Evolutionary conservation across 805 yeast species (phyloP), one percentile per base, ranked within the genome.

Genomic region (Teunomyces funiuensis): DNA sequence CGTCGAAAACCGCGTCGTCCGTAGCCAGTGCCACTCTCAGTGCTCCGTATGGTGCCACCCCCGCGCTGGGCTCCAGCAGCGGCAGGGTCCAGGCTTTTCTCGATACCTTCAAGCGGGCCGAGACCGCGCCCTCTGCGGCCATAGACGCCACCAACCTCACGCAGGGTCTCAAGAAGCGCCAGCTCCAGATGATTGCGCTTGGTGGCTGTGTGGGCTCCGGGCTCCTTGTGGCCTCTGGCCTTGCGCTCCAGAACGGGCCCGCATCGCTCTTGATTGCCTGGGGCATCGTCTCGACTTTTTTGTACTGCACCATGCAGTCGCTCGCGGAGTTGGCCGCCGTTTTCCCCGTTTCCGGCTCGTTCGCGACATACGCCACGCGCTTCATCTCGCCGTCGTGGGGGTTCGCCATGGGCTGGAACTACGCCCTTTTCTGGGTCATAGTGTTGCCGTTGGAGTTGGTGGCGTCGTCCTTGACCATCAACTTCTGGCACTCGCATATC

Each of bases 391-490:
- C 70, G 1, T 65, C 71, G 15, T 66, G 69, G 61, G 74, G 74
- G 5, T 69, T 68, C 46, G 74, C 74, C n/a, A 65, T 61, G 41
- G 74, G 72, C 13, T 67, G 70, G 69, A 69, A 69, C 55, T 69
- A 69, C 46, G 71, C 73, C 18, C 42, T 66, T 31, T 69, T 68
- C 48, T 69, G 73, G 74, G 67, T 67, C n/a, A 55, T 69, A 20
- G 73, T 69, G 23, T 51, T 67, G 42, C 74, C 74, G 2, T 54
- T 68, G 36, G 74, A 69, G 48, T 55, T 69, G 37, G 74, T 69
- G 39, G 74, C 74, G 1, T 57, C 67, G 14, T 65, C 73, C 18
- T 52, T 69, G 42, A 62, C 72, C 25, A 69, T 69, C 38, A 56
- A 63, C 27, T 69, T 64, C 46, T 69, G 74, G 74, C 53, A 62